Percentiles rank a stretch among this genome's conserved stretches.
These are phyloP conservation scores for Cadophora luteo-olivacea DNA, from an alignment of 2,329 filamentous ascomycete genomes.

Conservation along the genomic window DNA sequence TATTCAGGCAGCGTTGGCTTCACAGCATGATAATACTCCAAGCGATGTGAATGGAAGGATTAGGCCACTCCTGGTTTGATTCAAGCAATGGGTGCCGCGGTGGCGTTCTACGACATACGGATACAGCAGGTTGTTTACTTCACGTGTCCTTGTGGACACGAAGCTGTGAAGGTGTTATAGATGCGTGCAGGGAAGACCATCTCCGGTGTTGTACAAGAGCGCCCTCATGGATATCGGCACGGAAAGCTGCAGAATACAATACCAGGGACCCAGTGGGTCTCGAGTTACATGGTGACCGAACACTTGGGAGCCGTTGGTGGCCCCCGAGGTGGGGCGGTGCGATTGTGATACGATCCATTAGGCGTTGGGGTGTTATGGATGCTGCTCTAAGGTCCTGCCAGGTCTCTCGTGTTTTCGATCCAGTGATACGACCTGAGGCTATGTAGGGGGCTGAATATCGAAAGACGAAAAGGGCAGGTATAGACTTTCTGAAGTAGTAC, in stretches of 20 bases:
- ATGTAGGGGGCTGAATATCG: slow-evolving; percentile 20
- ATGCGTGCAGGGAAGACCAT: slow-evolving; percentile 1
- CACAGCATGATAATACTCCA: slow-evolving; percentile 6
- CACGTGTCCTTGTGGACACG: slow-evolving; percentile 15
- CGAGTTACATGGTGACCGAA: slow-evolving; percentile 10
- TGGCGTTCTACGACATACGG: slow-evolving; percentile 7
- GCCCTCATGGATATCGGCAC: slow-evolving; percentile 17
- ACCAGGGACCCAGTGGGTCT: neutral
- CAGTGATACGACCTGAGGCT: slow-evolving; percentile 13
- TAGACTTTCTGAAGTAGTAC: slow-evolving; percentile 9
- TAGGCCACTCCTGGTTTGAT: neutral
- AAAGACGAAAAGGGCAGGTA: slow-evolving; percentile 1
- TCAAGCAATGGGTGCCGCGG: slow-evolving; percentile 15
- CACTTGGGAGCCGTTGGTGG: slow-evolving; percentile 16
- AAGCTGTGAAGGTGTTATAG: neutral
- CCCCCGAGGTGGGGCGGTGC: neutral
- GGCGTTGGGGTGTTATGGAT: slow-evolving; percentile 4
- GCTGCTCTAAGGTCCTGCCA: slow-evolving; percentile 14
- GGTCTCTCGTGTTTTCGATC: slow-evolving; percentile 16
- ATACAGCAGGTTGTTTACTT: slow-evolving; percentile 4
- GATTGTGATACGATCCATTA: neutral
- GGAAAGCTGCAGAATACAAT: slow-evolving; percentile 3
- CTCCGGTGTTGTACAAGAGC: slow-evolving; percentile 1
- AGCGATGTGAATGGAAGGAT: neutral
- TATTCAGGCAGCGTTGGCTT: neutral